phyloP scores from a whole-genome alignment of 2,329 filamentous ascomycete genomes.

The Talaromyces sp. region DNA sequence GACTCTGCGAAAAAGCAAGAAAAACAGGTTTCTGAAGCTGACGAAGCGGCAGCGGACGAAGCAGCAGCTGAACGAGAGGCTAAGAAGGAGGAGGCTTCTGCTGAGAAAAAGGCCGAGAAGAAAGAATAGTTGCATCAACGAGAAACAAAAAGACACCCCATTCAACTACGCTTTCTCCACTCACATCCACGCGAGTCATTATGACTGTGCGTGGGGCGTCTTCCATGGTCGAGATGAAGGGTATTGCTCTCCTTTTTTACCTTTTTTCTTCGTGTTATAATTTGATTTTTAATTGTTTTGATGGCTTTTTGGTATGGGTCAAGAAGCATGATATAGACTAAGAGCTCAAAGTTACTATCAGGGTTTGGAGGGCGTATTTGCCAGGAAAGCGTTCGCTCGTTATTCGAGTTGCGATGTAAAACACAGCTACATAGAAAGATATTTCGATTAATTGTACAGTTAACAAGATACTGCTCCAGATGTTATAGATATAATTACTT shows the following conservation, averaged over 20 bases:
- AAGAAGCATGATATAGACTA: neutral
- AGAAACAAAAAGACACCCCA: neutral
- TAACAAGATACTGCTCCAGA: neutral
- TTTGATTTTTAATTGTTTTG: neutral
- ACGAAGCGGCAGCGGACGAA: slow-evolving; percentile 36
- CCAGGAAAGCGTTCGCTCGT: neutral
- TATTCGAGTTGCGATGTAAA: neutral
- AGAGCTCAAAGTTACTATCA: neutral
- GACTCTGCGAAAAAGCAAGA: slow-evolving; percentile 8
- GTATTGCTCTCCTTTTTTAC: neutral
- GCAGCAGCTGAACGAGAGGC: slow-evolving; percentile 23
- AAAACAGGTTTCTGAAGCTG: slow-evolving; percentile 42
- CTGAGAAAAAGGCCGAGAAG: slow-evolving; percentile 3
- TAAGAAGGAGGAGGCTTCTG: neutral
- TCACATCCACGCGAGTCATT: neutral
- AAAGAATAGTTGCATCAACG: neutral
- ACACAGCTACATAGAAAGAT: neutral
- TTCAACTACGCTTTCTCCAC: neutral
- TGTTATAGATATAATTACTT: neutral
- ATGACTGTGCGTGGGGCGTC: neutral
- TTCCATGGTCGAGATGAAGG: neutral
- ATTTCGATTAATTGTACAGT: neutral
- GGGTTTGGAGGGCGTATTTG: neutral
- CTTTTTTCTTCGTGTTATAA: neutral
- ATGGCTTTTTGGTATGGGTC: neutral